Evolutionary conservation across 1,139 yeast genomes (phyloP), one percentile per base, ranked within the genome.

Genomic region (Protomyces lactucae-debilis): DNA sequence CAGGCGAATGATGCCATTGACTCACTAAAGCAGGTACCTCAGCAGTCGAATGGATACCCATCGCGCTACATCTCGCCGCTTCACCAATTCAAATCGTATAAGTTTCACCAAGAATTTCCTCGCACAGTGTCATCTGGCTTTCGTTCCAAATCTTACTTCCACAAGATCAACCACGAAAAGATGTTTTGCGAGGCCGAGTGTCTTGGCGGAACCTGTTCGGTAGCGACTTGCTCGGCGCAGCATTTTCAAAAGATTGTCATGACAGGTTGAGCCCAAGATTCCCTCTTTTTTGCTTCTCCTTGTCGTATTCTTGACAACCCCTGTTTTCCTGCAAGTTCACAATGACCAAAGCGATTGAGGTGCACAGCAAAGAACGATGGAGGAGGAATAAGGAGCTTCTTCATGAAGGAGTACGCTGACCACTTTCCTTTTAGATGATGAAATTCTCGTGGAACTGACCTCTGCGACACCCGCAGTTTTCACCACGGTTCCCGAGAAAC

Each of bases 371-470:
- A 37, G 43, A 37, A 14, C 16, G 43, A n/a, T 37, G 43, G 43
- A 37, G 14, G 43, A 12, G 43, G 16, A 37, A 37, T 12, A 37
- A 37, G 14, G 43, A 37, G 43, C 14, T 37, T 37, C 9, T n/a
- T 9, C 9, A n/a, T 37, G 43, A 37, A n/a, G 43, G 9, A 37
- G 43, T 14, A 14, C 16, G 14, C 16, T n/a, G 61, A 53, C 37
- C 21, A 54, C 52, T 43, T 40, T 43, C 14, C n/a, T 9, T 12
- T 12, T 59, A 59, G 63, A 59, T 43, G 63, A 59, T 43, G 57
- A 59, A 18, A 59, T 59, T 28, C 36, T 59, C 40, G 54, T 59
- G 21, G 63, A 59, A 25, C 14, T 59, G 45, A 59, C 57, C 37
- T 45, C 52, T 52, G 63, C 63, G 35, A 52, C 53, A 5, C 48